phyloP scores from a whole-genome alignment of 129 eudicot species.

The Pseudognaphalium luteoalbum region DNA sequence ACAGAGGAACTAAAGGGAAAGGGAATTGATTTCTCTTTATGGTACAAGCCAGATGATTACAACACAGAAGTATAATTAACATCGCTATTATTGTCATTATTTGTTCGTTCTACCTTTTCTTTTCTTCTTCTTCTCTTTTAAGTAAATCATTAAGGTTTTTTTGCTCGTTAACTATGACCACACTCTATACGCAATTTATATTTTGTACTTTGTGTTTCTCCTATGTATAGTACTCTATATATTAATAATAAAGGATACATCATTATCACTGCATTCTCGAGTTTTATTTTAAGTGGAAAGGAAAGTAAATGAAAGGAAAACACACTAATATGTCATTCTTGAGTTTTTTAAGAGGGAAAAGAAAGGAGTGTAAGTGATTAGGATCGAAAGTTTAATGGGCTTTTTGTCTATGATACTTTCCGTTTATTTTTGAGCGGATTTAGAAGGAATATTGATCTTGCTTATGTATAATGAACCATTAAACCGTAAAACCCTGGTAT shows the following conservation, averaged over 20 bases:
- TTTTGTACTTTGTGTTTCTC: constrained; percentile 20
- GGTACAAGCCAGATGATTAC: constrained; percentile 91
- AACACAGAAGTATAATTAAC: constrained; percentile 54
- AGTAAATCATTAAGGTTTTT: constrained; percentile 4
- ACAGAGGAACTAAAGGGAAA: constrained; percentile 80
- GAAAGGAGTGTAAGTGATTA: too few species aligned
- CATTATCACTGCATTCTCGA: too few species aligned
- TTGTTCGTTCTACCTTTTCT: background rate
- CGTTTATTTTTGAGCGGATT: too few species aligned
- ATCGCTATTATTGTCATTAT: background rate
- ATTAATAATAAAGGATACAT: constrained; percentile 16
- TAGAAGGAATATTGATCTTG: too few species aligned
- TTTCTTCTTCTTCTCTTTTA: background rate
- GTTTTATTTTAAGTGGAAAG: too few species aligned
- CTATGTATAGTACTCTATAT: constrained; percentile 16
- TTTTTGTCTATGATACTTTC: too few species aligned
- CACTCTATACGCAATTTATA: background rate
- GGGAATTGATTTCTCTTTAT: constrained; percentile 82
- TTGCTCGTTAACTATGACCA: background rate
- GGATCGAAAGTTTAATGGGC: too few species aligned
- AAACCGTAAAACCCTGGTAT: too few species aligned
- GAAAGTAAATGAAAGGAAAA: too few species aligned
- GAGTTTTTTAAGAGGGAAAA: too few species aligned
- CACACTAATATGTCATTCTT: too few species aligned
- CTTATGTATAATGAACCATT: too few species aligned